A percentile compares a stretch with the other conserved stretches of the same genome.
Conservation (phyloP, 305 asterid genomes). For the Ilex paraguariensis region DNA sequence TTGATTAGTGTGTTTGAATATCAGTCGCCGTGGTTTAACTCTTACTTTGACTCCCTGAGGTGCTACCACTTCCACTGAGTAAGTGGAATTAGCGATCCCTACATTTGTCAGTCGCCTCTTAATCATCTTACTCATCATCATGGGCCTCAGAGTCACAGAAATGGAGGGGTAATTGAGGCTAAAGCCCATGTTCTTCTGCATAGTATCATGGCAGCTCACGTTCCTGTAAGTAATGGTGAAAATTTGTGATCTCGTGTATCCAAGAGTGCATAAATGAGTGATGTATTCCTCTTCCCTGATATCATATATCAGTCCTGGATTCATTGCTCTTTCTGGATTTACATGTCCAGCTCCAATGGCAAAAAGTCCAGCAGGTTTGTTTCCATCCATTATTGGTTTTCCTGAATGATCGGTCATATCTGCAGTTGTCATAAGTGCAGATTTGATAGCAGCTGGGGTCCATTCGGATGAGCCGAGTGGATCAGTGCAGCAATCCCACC, state of each 20-base stretch:
- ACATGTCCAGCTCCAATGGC: constrained; percentile 93
- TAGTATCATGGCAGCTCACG: constrained; percentile 57
- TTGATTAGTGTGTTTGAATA: constrained; percentile 45
- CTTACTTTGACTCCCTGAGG: constrained; percentile 74
- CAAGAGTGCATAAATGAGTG: constrained; percentile 65
- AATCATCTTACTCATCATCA: constrained; percentile 46
- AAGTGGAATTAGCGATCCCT: constrained; percentile 60
- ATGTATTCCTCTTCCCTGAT: constrained; percentile 56
- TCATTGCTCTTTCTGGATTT: constrained; percentile 60
- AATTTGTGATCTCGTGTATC: constrained; percentile 56
- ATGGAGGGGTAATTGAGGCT: constrained; percentile 88
- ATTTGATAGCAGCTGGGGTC: constrained; percentile 80
- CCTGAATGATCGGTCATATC: constrained; percentile 56
- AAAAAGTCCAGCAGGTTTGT: constrained; percentile 56
- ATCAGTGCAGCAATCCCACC: constrained; percentile 77
- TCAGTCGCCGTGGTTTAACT: constrained; percentile 60
- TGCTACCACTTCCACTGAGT: constrained; percentile 52
- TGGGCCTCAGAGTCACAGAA: constrained; percentile 52
- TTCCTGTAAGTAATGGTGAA: constrained; percentile 76
- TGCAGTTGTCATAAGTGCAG: constrained; percentile 90
- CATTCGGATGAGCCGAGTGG: constrained; percentile 66
- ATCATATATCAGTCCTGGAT: constrained; percentile 79
- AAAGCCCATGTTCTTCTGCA: constrained; percentile 54
- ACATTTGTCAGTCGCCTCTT: constrained; percentile 65
- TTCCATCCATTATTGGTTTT: constrained; percentile 77